These are phyloP conservation scores for Fusarium tupiense DNA, from an alignment of 2,329 filamentous ascomycete species.

Conservation along the genomic window DNA sequence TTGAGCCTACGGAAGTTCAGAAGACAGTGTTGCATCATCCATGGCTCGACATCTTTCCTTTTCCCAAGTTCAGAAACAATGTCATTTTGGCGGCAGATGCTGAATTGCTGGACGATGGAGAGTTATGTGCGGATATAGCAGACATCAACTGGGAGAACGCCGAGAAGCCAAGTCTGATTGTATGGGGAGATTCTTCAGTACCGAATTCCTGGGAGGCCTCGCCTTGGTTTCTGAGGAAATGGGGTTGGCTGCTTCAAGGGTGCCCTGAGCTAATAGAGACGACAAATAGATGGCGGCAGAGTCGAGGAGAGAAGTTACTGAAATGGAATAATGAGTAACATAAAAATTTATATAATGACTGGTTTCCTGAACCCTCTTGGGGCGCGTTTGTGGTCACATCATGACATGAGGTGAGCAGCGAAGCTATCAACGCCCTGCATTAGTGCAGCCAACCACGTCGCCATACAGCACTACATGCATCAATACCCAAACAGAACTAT, in stretches of 20 bases:
- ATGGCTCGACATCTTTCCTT: constrained; percentile 21
- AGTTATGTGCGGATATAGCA: constrained; percentile 3
- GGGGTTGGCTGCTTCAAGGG: constrained; percentile 16
- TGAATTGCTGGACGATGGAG: not conserved
- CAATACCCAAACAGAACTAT: too few relatives aligned
- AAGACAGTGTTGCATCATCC: constrained; percentile 3
- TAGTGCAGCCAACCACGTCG: not conserved
- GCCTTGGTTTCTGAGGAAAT: constrained; percentile 11
- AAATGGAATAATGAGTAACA: not conserved
- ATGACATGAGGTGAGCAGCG: too few relatives aligned
- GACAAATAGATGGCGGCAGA: constrained; percentile 21
- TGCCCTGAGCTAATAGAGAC: constrained; percentile 15
- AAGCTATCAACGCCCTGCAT: too few relatives aligned
- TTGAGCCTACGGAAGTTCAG: not conserved
- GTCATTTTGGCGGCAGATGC: not conserved
- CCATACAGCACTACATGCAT: too few relatives aligned
- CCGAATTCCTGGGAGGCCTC: constrained; percentile 19
- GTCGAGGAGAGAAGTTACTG: constrained; percentile 7
- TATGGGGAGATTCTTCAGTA: constrained; percentile 18
- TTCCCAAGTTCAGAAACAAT: constrained; percentile 9
- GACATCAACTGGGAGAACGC: constrained; percentile 5
- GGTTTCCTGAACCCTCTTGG: too few relatives aligned
- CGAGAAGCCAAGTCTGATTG: constrained; percentile 12
- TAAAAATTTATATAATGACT: too few relatives aligned
- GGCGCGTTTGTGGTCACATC: too few relatives aligned